Evolutionary conservation across 1,284 basidiomycete genomes (phyloP), one percentile per base, ranked within the genome.

Genomic region (Malassezia brasiliensis): DNA sequence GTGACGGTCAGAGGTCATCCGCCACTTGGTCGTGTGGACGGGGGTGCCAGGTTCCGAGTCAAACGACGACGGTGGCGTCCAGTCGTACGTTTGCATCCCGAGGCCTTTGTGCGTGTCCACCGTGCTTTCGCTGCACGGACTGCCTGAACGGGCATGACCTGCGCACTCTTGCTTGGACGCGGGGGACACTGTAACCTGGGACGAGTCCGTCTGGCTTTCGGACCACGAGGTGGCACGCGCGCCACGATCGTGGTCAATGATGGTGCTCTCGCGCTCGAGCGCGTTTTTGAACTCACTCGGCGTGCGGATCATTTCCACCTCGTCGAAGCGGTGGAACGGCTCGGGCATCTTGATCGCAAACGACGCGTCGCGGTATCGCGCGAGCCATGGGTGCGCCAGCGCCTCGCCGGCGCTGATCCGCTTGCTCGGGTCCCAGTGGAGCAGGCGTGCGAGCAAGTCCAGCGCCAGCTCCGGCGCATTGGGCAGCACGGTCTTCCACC

Each of bases 371-470:
- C 50, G 38, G 46, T 74, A 74, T 7, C 67, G 64, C 35, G 61
- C 62, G 40, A 74, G 60, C 69, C 69, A 74, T 8, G 72, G 72
- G 39, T 74, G 72, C 28, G 52, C 52, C 1, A 74, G 59, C 2
- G 72, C 72, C 14, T 73, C 60, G 5, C 60, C 63, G 8, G 72
- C 72, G 4, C 67, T 65, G 38, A 74, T 56, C 6, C 72, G 59
- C 54, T 73, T 60, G 30, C 62, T 59, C 2, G 72, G 72, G 47
- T 74, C 69, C 68, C 68, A 73, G 31, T 59, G 63, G 25, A 74
- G 62, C 46, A 74, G 42, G 50, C 64, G 60, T 17, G 60, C 53
- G 15, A 74, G 59, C 17, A 74, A 52, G 44, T 74, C 72, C 34
- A 74, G 42, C 20, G 68, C 69, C 5, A 58, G 60, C 5, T 65